A percentile compares a stretch with the other conserved stretches of the same genome.
Conservation (phyloP, 306 rosid species). For the Crotalaria pallida region DNA sequence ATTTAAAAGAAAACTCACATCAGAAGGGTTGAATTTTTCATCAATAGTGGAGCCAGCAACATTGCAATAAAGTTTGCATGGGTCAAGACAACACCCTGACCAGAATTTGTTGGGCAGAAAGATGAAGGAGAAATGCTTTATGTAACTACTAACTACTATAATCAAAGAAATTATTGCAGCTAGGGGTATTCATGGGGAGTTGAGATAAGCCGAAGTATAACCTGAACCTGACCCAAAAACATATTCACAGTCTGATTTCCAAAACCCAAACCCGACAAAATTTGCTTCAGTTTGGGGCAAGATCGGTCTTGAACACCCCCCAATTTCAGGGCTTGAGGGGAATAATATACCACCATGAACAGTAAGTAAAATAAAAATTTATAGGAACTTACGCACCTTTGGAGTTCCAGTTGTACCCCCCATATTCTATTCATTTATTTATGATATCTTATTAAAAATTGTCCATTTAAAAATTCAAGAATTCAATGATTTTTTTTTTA, state of each 20-base stretch:
- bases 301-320: background rate
- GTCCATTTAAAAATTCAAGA: too few relatives aligned
- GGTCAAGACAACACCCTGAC: conserved; percentile 86
- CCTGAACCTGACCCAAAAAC: too few relatives aligned
- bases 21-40: conserved; percentile 64
- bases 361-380: conserved; percentile 22
- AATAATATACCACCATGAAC: conserved; percentile 19
- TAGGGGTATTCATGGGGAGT: too few relatives aligned
- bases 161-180: conserved; percentile 5
- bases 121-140: conserved; percentile 9
- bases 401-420: conserved; percentile 99
- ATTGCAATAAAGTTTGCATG: conserved; percentile 83
- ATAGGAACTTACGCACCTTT: conserved; percentile 45
- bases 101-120: conserved; percentile 29
- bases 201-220: too few relatives aligned
- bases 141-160: conserved; percentile 4
- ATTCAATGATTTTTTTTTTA: too few relatives aligned
- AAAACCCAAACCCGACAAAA: too few relatives aligned
- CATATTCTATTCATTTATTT: too few relatives aligned
- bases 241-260: too few relatives aligned
- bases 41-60: conserved; percentile 62
- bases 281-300: too few relatives aligned
- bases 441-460: too few relatives aligned
- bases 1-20: conserved; percentile 56
- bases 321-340: too few relatives aligned